phyloP scores from a whole-genome alignment of 805 yeast genomes.

The Myxozyma sirexii region DNA sequence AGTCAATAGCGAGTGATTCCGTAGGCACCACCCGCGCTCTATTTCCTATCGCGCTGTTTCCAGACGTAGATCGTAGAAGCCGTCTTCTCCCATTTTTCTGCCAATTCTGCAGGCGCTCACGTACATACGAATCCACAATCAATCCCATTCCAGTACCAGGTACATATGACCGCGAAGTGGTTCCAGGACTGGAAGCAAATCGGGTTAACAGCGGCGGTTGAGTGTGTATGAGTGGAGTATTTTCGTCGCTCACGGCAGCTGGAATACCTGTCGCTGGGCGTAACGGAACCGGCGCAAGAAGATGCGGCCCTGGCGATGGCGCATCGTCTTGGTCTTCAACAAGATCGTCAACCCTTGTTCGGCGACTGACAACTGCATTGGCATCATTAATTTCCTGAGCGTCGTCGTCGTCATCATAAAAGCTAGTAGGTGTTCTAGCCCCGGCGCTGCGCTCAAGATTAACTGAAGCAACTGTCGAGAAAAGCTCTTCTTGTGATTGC shows the following conservation, averaged over 20 bases:
- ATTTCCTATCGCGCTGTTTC: not conserved
- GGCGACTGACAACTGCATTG: conserved; percentile 7
- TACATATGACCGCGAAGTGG: conserved; percentile 28
- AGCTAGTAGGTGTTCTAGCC: conserved; percentile 28
- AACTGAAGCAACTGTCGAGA: conserved; percentile 29
- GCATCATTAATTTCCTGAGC: conserved; percentile 30
- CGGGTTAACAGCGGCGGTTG: not conserved
- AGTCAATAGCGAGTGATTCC: conserved; percentile 2
- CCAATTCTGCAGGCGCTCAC: conserved; percentile 30
- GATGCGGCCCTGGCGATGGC: not conserved
- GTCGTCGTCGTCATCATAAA: conserved; percentile 31
- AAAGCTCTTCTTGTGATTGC: conserved; percentile 13
- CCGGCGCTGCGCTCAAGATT: conserved; percentile 27
- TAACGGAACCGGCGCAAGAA: conserved; percentile 1
- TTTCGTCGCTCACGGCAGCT: not conserved
- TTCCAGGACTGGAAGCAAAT: conserved; percentile 24
- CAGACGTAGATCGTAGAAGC: not conserved
- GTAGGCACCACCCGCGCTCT: not conserved
- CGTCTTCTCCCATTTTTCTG: conserved; percentile 18
- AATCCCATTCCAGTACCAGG: conserved; percentile 34
- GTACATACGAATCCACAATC: conserved; percentile 33
- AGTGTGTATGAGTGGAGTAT: not conserved
- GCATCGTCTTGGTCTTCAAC: not conserved
- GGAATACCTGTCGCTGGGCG: not conserved
- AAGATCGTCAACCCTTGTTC: conserved; percentile 3